Percentiles rank a stretch among this genome's conserved stretches.
Conservation (phyloP, 2,329 filamentous ascomycete species). For the Aspergillus transmontanensis region DNA sequence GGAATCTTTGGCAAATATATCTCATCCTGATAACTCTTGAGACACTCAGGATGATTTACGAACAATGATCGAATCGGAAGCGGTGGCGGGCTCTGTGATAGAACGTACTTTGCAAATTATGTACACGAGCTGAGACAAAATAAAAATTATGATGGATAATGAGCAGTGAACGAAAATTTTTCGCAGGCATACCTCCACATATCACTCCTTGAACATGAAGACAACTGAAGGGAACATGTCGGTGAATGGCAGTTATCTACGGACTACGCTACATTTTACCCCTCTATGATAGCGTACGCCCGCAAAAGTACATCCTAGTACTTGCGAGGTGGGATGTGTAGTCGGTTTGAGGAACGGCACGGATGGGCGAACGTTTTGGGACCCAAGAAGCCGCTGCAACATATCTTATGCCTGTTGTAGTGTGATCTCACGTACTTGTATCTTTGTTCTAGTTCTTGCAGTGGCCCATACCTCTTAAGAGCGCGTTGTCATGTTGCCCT, state of each 20-base stretch:
- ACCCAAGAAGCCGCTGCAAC: not conserved
- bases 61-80: constrained; percentile 9
- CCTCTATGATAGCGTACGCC: not conserved
- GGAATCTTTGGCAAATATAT: constrained; percentile 3
- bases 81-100: constrained; percentile 19
- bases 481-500: not conserved
- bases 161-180: constrained; percentile 17
- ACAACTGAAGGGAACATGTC: not conserved
- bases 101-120: constrained; percentile 20
- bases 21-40: constrained; percentile 8
- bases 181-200: not conserved
- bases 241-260: not conserved
- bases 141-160: constrained; percentile 29
- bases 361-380: not conserved
- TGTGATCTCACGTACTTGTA: not conserved
- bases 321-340: not conserved
- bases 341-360: not conserved
- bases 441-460: not conserved
- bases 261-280: not conserved
- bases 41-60: constrained; percentile 5
- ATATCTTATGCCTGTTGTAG: not conserved
- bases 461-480: not conserved
- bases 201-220: not conserved
- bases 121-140: constrained; percentile 27
- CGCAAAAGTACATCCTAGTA: not conserved